phyloP scores from a whole-genome alignment of 345 rosid genomes.

The Cardiospermum halicacabum region DNA sequence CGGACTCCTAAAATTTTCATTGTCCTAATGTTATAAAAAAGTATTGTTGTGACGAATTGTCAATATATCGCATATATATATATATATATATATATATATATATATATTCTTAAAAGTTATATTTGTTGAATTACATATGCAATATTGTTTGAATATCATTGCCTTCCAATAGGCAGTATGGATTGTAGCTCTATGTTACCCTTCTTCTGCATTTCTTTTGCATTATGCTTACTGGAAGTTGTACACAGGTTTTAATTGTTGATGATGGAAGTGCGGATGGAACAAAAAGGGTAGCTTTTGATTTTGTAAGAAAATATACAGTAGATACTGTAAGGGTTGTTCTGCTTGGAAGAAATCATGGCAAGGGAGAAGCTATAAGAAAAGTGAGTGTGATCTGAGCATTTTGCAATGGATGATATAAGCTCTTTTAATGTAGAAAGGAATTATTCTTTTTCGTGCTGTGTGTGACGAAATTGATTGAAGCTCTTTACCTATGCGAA shows the following conservation, averaged over 20 bases:
- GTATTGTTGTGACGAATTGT: not conserved
- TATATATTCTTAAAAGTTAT: not conserved
- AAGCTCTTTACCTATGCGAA: constrained; percentile 64
- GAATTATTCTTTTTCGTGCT: constrained; percentile 5
- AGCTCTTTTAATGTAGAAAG: constrained; percentile 3
- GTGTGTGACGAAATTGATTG: constrained; percentile 28
- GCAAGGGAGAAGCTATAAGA: constrained; percentile 99
- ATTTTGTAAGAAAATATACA: constrained; percentile 62
- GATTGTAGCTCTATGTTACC: not conserved
- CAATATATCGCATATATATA: too few species aligned
- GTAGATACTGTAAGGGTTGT: constrained; percentile 76
- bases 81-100: too few species aligned
- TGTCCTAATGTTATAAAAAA: not conserved
- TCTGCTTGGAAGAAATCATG: constrained; percentile 91
- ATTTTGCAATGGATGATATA: not conserved
- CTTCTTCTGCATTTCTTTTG: not conserved
- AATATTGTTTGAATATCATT: not conserved
- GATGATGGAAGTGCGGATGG: constrained; percentile 96
- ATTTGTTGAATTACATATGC: not conserved
- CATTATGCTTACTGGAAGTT: constrained; percentile 5
- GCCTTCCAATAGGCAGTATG: constrained; percentile 4
- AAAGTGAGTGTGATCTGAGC: constrained; percentile 62
- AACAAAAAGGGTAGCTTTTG: constrained; percentile 81
- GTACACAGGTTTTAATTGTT: constrained; percentile 69
- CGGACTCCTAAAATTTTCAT: not conserved